Base-by-base conservation (phyloP, 345 rosid genomes). In the Sisymbrium irio region DNA sequence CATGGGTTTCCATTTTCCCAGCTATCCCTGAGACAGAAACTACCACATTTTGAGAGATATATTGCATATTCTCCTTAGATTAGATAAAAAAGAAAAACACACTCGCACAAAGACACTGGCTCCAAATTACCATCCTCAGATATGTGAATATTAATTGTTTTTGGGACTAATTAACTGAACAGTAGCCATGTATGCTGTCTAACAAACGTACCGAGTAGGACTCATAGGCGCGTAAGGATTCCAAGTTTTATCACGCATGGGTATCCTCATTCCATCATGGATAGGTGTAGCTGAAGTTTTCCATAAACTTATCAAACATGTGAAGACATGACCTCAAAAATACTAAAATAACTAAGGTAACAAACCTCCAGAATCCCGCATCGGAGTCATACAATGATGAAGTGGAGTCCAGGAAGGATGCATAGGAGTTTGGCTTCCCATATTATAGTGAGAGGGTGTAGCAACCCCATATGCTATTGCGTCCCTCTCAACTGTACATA, bases 211-310 rank as follows among this genome's bases (percentile, higher is more conserved):
- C 96, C 97, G 86, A 13, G 86, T 87, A 70, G 97, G 98, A 83
- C 93, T 57, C 74, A 90, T 93, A n/a, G 92, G 96, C 22, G 88
- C 66, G 79, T 81, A 89, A 59, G 97, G 98, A 83, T 89, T 92
- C 97, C 98, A 90, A 42, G 94, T 97, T 56, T 90, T 83, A 68
- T 84, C 89, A 64, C 86, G 92, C 97, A 90, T 90, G 9, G 92
- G 98, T 32, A 96, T 87, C 61, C 98, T 86, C 98, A 93, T 91
- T 64, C 98, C 98, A 85, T 89, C 93, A 75, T 89, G 96, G 69
- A 85, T 86, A 11, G 96, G 97, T n/a, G 92, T 89, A 59, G 91
- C 97, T 91, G 83, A 72, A 81, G 44, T 28, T 45, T 46, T 28
- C 53, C 69, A 54, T 44, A 42, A 37, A 60, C 15, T 33, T 46